Base-by-base conservation (phyloP, 306 rosid genomes). In the Cicer chorassanicum region DNA sequence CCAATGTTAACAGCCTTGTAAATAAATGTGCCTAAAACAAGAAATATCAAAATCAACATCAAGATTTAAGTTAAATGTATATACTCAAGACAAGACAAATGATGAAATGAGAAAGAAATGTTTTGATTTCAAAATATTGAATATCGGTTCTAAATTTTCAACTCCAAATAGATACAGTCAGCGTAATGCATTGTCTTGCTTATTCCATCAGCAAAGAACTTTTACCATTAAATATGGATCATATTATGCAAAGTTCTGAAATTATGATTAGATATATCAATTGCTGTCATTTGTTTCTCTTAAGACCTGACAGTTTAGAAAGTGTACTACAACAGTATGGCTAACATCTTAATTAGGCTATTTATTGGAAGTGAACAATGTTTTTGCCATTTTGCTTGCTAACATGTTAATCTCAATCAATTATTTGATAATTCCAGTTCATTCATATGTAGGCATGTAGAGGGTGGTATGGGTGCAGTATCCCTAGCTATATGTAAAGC, bases 401-500 rank as follows among this genome's bases (percentile, higher is more conserved):
- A 41, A 43, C 44, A 72, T 8, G n/a, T 60, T 21, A 68, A 44
- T 57, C 15, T 72, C 11, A 14, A 21, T 24, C 9, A 21, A 43
- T 13, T 43, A 61, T 45, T 46, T 72, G 7, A 42, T 59, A 43
- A 43, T 57, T 24, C 44, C 77, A 57, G 6, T 43, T 44, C 44
- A 59, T 73, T 18, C 21, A 49, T 49, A 63, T 79, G 68, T 61
- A 90, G 96, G 67, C 86, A 88, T 70, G 96, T 90, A 51, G 96
- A 90, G 86, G 96, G 91, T 80, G 96, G 96, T 66, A 88, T 88
- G 96, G 96, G 96, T 39, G 83, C 96, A 39, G 90, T 90, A 75
- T 90, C 96, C 70, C 12, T 57, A 68, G 89, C 96, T 40, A 84
- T 90, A 34, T 57, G 88, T 54, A 83, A 83, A 67, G 91, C 92